A percentile compares a stretch with the other conserved stretches of the same genome.
These are phyloP conservation scores for Penicillium fimorum DNA, from an alignment of 495 filamentous ascomycete genomes.

Conservation along the genomic window DNA sequence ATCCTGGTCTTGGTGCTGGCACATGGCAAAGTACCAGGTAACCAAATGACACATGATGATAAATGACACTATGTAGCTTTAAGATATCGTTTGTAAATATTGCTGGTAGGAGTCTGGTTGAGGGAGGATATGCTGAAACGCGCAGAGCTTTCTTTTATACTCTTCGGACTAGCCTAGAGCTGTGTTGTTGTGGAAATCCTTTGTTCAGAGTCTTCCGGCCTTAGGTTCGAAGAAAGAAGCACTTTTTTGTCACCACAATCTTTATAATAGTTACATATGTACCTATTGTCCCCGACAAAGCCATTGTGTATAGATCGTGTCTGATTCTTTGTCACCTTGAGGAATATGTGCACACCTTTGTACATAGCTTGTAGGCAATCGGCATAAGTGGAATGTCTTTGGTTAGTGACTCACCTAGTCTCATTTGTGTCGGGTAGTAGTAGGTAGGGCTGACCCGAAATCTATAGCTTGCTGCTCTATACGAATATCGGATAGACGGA, in stretches of 20 bases:
- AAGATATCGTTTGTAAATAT: neutral
- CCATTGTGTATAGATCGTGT: neutral
- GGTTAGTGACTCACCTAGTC: neutral
- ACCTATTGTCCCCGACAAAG: neutral
- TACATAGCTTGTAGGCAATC: neutral
- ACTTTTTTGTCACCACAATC: no score
- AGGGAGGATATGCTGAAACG: neutral
- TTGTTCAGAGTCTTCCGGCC: neutral
- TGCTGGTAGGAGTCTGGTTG: neutral
- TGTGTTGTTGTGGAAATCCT: neutral
- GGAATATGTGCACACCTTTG: neutral
- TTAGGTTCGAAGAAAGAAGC: neutral
- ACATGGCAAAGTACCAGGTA: slow-evolving; percentile 31
- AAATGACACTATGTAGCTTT: neutral
- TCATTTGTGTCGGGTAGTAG: neutral
- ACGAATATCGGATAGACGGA: neutral
- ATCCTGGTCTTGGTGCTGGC: slow-evolving; percentile 20
- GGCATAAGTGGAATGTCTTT: neutral
- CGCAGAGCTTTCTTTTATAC: neutral
- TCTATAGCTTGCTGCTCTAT: neutral
- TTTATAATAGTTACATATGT: neutral
- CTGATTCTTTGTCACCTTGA: neutral
- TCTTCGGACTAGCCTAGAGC: neutral
- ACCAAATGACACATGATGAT: slow-evolving; percentile 34
- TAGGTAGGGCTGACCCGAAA: neutral